These are phyloP conservation scores for Leptographium procerum DNA, from an alignment of 2,329 filamentous ascomycete genomes.

Conservation along the genomic window DNA sequence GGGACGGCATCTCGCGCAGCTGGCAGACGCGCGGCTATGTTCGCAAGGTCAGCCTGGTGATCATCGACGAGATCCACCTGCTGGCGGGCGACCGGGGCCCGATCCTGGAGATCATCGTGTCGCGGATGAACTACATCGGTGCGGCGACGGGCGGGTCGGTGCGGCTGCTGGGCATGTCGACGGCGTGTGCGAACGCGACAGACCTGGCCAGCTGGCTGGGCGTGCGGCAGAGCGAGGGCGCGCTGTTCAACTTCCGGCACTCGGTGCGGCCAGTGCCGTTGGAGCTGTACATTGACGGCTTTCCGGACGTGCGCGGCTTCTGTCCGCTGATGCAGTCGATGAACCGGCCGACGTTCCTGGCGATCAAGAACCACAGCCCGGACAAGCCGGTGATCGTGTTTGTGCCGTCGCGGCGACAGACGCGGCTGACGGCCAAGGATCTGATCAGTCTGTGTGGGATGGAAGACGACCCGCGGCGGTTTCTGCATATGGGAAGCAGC, in stretches of 20 bases:
- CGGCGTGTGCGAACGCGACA: constrained; percentile 88
- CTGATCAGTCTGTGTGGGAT: constrained; percentile 96
- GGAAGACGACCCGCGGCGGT: constrained; percentile 92
- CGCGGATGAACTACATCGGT: constrained; percentile 95
- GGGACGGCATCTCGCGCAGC: constrained; percentile 97
- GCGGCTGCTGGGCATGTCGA: constrained; percentile 94
- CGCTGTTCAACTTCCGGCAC: constrained; percentile 92
- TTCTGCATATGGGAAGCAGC: constrained; percentile 71
- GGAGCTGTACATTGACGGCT: constrained; percentile 95
- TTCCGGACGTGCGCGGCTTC: constrained; percentile 89
- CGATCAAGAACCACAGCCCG: constrained; percentile 92
- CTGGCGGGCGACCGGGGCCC: constrained; percentile 94
- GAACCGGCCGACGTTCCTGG: constrained; percentile 93
- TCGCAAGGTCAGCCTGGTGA: constrained; percentile 85
- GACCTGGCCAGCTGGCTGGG: constrained; percentile 95
- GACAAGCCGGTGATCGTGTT: constrained; percentile 98
- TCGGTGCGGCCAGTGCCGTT: constrained; percentile 92
- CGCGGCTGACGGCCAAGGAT: constrained; percentile 87
- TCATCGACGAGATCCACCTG: constrained; percentile 97
- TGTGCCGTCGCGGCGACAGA: constrained; percentile 89
- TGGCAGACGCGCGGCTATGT: constrained; percentile 98
- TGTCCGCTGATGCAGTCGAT: constrained; percentile 98
- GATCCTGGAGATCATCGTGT: constrained; percentile 94
- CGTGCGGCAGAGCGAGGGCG: constrained; percentile 60
- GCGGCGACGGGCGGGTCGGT: constrained; percentile 85